These are phyloP conservation scores for Discostella stelligeroides DNA, from an alignment of 108 stramenopile species.

Conservation along the genomic window DNA sequence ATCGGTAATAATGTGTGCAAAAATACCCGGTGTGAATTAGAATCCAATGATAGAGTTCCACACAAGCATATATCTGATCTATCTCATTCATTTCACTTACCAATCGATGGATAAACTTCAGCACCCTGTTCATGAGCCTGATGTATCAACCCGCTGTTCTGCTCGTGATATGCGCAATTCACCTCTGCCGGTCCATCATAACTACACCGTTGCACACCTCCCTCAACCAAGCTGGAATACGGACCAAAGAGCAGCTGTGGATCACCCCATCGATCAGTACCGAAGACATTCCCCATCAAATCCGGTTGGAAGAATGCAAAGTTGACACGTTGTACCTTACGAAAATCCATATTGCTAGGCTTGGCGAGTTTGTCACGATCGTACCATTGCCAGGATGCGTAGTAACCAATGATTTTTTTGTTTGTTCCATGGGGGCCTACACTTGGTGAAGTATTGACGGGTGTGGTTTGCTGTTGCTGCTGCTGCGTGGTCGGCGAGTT, in stretches of 20 bases:
- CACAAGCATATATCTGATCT: too few relatives aligned
- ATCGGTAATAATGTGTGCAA: too few relatives aligned
- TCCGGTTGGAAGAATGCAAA: slow-evolving; percentile 48
- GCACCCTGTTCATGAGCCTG: slow-evolving; percentile 35
- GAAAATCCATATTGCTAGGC: slow-evolving; percentile 42
- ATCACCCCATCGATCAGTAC: slow-evolving; percentile 42
- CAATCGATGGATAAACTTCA: slow-evolving; percentile 49
- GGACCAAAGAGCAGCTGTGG: slow-evolving; percentile 41
- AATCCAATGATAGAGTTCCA: too few relatives aligned
- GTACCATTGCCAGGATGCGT: slow-evolving; percentile 51
- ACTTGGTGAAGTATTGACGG: not conserved
- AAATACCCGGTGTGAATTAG: too few relatives aligned
- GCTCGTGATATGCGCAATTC: slow-evolving; percentile 35
- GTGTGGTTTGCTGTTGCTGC: slow-evolving; percentile 1
- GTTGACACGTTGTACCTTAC: slow-evolving; percentile 38
- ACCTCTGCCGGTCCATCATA: slow-evolving; percentile 36
- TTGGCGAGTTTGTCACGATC: slow-evolving; percentile 39
- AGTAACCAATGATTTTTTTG: slow-evolving; percentile 42
- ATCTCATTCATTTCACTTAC: slow-evolving; percentile 29
- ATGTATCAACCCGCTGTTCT: slow-evolving; percentile 32
- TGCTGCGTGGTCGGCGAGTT: slow-evolving; percentile 1
- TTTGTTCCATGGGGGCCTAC: slow-evolving; percentile 19
- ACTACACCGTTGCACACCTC: slow-evolving; percentile 35
- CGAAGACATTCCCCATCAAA: slow-evolving; percentile 23
- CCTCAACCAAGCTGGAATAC: slow-evolving; percentile 16